Conservation (phyloP, 164 flowering plant species). For the Amborella trichopoda region DNA sequence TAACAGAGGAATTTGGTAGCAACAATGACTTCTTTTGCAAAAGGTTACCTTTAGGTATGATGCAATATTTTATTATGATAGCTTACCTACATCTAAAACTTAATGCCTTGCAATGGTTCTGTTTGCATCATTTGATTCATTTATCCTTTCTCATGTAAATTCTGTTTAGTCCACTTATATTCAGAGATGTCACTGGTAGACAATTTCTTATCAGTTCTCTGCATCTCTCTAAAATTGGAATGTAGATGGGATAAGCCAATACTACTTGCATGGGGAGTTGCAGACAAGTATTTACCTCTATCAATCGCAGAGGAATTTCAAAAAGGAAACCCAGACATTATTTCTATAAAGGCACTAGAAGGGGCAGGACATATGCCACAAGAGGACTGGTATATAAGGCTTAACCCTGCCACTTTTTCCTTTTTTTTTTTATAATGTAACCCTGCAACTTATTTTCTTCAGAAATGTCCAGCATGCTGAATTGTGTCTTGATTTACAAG, state of each 20-base stretch:
- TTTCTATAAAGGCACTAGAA: slow-evolving; percentile 65
- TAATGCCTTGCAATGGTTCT: background rate
- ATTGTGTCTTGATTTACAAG: background rate
- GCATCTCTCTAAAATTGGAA: background rate
- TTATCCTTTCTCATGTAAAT: background rate
- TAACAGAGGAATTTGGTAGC: no score
- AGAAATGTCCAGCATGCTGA: background rate
- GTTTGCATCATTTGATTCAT: background rate
- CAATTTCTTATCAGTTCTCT: background rate
- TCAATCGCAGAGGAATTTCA: slow-evolving; percentile 80
- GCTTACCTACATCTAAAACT: background rate
- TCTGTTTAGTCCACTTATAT: background rate
- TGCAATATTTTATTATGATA: background rate
- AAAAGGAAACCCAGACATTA: slow-evolving; percentile 43
- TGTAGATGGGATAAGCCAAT: slow-evolving; percentile 81
- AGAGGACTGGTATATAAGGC: slow-evolving; percentile 73
- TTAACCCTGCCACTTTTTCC: background rate
- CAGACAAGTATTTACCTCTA: slow-evolving; percentile 82
- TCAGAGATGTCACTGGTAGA: background rate
- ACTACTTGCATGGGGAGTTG: slow-evolving; percentile 76
- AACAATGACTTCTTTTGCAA: no score
- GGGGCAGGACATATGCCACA: slow-evolving; percentile 99
- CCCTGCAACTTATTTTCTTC: no score
- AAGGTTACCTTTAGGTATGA: background rate
- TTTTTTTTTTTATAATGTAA: background rate